These are phyloP conservation scores for Lithocarpus polystachyus DNA, from an alignment of 306 rosid genomes.

Conservation along the genomic window DNA sequence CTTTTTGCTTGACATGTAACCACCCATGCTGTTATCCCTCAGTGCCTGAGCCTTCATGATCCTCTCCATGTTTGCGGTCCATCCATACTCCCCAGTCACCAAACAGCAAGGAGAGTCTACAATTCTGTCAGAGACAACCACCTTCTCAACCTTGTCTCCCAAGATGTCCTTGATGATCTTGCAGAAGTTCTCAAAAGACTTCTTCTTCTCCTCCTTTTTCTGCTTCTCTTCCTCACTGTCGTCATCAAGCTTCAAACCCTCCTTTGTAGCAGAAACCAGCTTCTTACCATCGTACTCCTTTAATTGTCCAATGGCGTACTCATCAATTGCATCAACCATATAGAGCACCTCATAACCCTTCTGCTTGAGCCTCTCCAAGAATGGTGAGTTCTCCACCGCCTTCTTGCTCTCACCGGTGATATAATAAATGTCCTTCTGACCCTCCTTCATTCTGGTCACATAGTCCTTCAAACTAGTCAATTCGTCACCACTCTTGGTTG, in stretches of 20 bases:
- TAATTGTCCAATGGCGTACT: slow-evolving; percentile 62
- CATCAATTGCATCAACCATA: slow-evolving; percentile 76
- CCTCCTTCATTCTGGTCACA: slow-evolving; percentile 68
- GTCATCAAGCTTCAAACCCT: slow-evolving; percentile 60
- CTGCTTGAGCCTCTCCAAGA: slow-evolving; percentile 64
- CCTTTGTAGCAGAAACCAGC: slow-evolving; percentile 67
- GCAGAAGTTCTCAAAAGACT: slow-evolving; percentile 65
- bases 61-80: slow-evolving; percentile 77
- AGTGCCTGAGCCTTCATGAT: slow-evolving; percentile 75
- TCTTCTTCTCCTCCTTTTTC: slow-evolving; percentile 59
- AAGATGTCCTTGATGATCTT: slow-evolving; percentile 52
- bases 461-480: slow-evolving; percentile 71
- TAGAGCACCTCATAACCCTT: slow-evolving; percentile 64
- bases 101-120: slow-evolving; percentile 73
- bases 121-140: slow-evolving; percentile 61
- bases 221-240: slow-evolving; percentile 60
- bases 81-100: slow-evolving; percentile 74
- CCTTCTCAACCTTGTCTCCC: slow-evolving; percentile 68
- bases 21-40: slow-evolving; percentile 62
- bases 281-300: slow-evolving; percentile 72
- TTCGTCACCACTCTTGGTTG: slow-evolving; percentile 71
- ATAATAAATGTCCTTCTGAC: slow-evolving; percentile 67
- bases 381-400: slow-evolving; percentile 71
- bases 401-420: slow-evolving; percentile 74
- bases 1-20: slow-evolving; percentile 75